Percentiles rank a stretch among this genome's conserved stretches.
Conservation (phyloP, 805 yeast genomes). For the Metschnikowia chrysomelidarum region DNA sequence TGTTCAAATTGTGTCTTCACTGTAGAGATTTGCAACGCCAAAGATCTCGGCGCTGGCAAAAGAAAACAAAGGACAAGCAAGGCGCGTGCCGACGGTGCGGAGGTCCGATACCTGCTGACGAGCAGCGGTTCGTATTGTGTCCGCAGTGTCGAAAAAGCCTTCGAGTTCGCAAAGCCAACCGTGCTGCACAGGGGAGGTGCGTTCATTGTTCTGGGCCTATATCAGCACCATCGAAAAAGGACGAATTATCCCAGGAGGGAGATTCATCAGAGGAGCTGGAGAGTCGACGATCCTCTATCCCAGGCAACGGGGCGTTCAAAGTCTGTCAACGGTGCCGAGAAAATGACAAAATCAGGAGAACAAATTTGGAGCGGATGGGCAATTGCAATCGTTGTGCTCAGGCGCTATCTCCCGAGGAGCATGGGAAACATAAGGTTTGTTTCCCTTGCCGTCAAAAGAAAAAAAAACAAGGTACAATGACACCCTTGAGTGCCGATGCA, state of each 20-base stretch:
- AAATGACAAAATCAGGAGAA: conserved; percentile 57
- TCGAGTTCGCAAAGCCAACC: conserved; percentile 52
- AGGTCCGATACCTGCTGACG: conserved; percentile 47
- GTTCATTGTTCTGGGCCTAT: conserved; percentile 66
- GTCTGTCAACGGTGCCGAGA: conserved; percentile 66
- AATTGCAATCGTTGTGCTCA: conserved; percentile 63
- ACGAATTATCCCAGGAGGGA: conserved; percentile 21
- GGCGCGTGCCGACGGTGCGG: conserved; percentile 72
- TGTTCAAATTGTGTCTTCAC: conserved; percentile 58
- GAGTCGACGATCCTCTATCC: conserved; percentile 21
- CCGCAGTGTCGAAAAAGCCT: conserved; percentile 56
- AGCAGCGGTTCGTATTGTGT: conserved; percentile 55
- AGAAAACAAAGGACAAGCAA: conserved; percentile 53
- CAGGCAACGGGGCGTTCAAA: conserved; percentile 41
- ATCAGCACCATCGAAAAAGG: conserved; percentile 37
- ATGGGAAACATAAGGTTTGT: conserved; percentile 58
- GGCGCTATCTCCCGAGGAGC: conserved; percentile 43
- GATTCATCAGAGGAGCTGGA: conserved; percentile 16
- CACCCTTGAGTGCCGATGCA: conserved; percentile 3
- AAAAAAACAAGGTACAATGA: conserved; percentile 32
- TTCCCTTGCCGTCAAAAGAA: conserved; percentile 51
- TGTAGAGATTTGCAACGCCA: conserved; percentile 64
- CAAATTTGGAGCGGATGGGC: conserved; percentile 54
- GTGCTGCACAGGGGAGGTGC: conserved; percentile 64
- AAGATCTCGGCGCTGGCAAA: conserved; percentile 64